These are phyloP conservation scores for Hagleromyces aurorensis DNA, from an alignment of 805 yeast species.

Conservation along the genomic window DNA sequence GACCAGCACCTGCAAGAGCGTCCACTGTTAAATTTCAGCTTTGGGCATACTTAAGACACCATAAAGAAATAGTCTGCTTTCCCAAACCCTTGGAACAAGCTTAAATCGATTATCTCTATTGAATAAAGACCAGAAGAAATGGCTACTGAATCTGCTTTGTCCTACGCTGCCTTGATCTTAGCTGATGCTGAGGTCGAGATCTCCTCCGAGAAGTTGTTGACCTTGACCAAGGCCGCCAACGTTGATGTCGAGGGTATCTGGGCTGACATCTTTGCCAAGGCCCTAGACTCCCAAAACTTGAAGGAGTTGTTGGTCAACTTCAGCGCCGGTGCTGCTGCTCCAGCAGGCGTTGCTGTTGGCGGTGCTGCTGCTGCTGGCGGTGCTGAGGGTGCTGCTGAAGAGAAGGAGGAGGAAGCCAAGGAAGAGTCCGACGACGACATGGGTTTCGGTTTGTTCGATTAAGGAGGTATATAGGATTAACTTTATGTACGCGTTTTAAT, in stretches of 20 bases:
- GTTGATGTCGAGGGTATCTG: slow-evolving; percentile 68
- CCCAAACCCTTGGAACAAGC: slow-evolving; percentile 15
- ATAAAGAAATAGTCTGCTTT: slow-evolving; percentile 33
- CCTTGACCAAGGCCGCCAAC: slow-evolving; percentile 70
- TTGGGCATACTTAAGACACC: slow-evolving; percentile 8
- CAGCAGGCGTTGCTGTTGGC: slow-evolving; percentile 35
- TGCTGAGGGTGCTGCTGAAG: slow-evolving; percentile 50
- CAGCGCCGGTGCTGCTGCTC: slow-evolving; percentile 42
- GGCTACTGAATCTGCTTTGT: slow-evolving; percentile 85
- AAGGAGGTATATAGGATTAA: slow-evolving; percentile 30
- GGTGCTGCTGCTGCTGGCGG: slow-evolving; percentile 40
- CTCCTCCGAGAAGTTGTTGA: slow-evolving; percentile 70
- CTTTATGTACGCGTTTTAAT: slow-evolving; percentile 7
- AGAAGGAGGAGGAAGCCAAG: slow-evolving; percentile 44
- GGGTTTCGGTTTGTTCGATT: slow-evolving; percentile 91
- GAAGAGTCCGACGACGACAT: slow-evolving; percentile 77
- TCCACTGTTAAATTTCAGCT: no score
- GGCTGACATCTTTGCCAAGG: slow-evolving; percentile 78
- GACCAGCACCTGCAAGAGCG: no score
- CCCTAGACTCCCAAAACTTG: slow-evolving; percentile 72
- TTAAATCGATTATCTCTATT: slow-evolving; percentile 32
- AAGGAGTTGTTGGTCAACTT: slow-evolving; percentile 57
- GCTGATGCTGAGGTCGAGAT: slow-evolving; percentile 96
- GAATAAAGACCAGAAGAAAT: slow-evolving; percentile 33
- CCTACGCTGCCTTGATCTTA: slow-evolving; percentile 97